Evolutionary conservation across 768 basidiomycete genomes (phyloP).

Genomic region (Trametes punicea): DNA sequence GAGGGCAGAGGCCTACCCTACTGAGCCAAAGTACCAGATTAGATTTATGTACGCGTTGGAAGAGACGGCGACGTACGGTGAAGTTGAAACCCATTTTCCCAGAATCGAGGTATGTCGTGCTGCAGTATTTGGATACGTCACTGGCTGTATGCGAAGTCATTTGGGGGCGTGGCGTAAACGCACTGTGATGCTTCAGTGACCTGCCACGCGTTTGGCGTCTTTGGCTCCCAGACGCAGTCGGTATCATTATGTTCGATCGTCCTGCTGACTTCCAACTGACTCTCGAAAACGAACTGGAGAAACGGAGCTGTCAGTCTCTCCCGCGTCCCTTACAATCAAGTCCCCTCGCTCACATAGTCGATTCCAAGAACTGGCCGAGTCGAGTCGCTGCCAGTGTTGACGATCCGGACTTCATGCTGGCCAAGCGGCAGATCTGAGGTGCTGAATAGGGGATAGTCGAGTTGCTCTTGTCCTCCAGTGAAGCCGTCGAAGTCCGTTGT

Average conservation of each 20-base stretch:
- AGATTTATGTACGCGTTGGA: background rate
- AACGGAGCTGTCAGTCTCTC: background rate
- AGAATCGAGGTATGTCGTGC: background rate
- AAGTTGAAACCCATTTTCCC: conserved; percentile 11
- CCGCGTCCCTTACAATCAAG: no score
- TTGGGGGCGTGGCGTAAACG: background rate
- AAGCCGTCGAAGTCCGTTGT: background rate
- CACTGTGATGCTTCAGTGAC: conserved; percentile 2
- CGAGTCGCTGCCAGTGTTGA: conserved; percentile 6
- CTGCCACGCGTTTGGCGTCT: background rate
- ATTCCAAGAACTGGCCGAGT: conserved; percentile 8
- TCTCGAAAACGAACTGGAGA: conserved; percentile 11
- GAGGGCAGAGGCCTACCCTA: no score
- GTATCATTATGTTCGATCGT: background rate
- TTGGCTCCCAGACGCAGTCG: conserved; percentile 2
- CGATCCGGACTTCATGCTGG: conserved; percentile 17
- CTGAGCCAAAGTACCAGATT: no score
- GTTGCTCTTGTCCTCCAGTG: background rate
- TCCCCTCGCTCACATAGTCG: conserved; percentile 9
- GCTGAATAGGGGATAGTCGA: conserved; percentile 2
- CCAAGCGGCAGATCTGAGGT: background rate
- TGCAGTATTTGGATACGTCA: background rate
- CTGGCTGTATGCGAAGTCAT: background rate
- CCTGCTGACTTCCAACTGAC: background rate
- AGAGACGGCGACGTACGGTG: conserved; percentile 6